Percentiles rank a stretch among this genome's conserved stretches.
Conservation (phyloP, 495 filamentous ascomycete genomes). For the Talaromyces trachyspermus region DNA sequence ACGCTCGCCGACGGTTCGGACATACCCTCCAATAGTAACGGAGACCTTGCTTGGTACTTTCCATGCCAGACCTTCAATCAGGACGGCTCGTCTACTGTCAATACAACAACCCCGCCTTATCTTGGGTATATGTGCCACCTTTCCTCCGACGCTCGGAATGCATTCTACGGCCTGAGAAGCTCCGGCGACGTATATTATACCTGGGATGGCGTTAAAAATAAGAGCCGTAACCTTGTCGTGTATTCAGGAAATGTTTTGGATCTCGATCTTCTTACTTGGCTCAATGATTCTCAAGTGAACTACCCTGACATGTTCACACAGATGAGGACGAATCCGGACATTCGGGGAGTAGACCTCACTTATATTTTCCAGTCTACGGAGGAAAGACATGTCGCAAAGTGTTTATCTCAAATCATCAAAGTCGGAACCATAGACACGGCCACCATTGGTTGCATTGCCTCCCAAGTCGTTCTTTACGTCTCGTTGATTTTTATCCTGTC, state of each 20-base stretch:
- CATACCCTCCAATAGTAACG: constrained; percentile 65
- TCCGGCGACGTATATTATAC: constrained; percentile 84
- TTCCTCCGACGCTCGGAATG: constrained; percentile 50
- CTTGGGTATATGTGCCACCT: constrained; percentile 90
- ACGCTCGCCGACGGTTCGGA: constrained; percentile 60
- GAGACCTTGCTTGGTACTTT: constrained; percentile 93
- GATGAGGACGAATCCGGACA: constrained; percentile 63
- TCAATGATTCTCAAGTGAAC: constrained; percentile 77
- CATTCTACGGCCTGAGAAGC: constrained; percentile 61
- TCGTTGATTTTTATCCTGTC: constrained; percentile 89
- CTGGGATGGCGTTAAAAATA: constrained; percentile 91
- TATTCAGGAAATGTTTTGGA: constrained; percentile 94
- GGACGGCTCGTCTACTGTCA: constrained; percentile 76
- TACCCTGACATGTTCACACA: constrained; percentile 73
- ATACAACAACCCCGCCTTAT: constrained; percentile 67
- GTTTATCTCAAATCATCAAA: constrained; percentile 85
- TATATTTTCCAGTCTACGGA: constrained; percentile 67
- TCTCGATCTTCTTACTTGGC: constrained; percentile 83
- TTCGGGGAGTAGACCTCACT: constrained; percentile 87
- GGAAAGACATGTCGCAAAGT: constrained; percentile 77
- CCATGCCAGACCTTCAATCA: constrained; percentile 88
- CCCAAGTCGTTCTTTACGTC: constrained; percentile 92
- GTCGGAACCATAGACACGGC: constrained; percentile 94
- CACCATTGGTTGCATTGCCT: constrained; percentile 95
- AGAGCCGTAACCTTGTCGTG: constrained; percentile 78